Base-by-base conservation (phyloP, 148 eudicot genomes). In the Chenopodium formosanum region DNA sequence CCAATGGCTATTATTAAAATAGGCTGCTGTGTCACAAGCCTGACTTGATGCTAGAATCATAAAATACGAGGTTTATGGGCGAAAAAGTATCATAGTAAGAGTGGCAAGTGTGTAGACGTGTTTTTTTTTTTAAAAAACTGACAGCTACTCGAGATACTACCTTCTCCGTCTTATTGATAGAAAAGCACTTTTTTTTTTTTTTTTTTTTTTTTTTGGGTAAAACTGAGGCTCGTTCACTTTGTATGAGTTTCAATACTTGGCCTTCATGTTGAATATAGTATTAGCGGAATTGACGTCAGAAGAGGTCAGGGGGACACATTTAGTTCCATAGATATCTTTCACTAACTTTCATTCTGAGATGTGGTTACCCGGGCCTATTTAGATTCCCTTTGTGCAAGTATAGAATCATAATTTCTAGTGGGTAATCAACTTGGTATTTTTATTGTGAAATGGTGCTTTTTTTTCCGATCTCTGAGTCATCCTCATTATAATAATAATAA, bases 11-110 rank as follows among this genome's bases (percentile, higher is more conserved):
- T 73, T 74, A 12, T 44, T 37, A 10, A 52, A 22, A 40, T 79
- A 70, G 40, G 52, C 27, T 70, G 37, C 14, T 0, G 40, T 13
- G 68, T 70, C 75, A 79, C 69, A 50, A 79, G 68, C 66, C 14
- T 34, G 53, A 37, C 47, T 20, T 62, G 67, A 52, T 78, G 66
- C 25, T 69, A 44, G 29, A 74, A 53, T 75, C 80, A 46, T 79
- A 40, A 76, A 79, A 69, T 80, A 79, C 86, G 76, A 84, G 83
- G 80, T 68, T 84, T 75, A 70, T 58, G 63, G 77, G 20, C 40
- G 20, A 50, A 74, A 74, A 27, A 80, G 22, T 44, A 62, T 19
- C 46, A 58, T 67, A 56, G 63, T 37, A 65, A 65, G 20, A 14
- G n/a, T 60, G 50, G 81, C 77, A 74, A n/a, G 77, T 74, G 77